Evolutionary conservation across 2,329 filamentous ascomycete species (phyloP).

Genomic region (Phoma herbarum): DNA sequence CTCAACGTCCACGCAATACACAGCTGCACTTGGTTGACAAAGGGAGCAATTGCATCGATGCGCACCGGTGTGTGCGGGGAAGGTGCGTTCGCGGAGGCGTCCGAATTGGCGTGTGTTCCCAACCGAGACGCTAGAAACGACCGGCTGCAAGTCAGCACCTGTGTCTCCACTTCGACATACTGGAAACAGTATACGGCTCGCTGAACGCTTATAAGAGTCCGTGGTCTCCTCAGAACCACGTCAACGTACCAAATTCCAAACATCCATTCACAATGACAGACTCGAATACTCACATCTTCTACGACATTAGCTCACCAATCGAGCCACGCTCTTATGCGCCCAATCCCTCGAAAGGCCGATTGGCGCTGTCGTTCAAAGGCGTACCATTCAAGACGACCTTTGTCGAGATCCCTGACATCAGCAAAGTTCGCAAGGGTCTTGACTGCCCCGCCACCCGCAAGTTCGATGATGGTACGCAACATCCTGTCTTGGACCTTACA

Average conservation of each 20-base stretch:
- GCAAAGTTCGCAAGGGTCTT: slow-evolving; percentile 48
- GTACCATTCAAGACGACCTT: slow-evolving; percentile 61
- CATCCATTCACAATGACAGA: slow-evolving; percentile 2
- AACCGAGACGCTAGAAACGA: neutral
- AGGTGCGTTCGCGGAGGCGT: neutral
- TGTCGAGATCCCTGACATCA: slow-evolving; percentile 63
- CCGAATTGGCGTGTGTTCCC: neutral
- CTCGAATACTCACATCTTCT: slow-evolving; percentile 44
- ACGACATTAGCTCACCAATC: slow-evolving; percentile 58
- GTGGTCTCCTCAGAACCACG: neutral
- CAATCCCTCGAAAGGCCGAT: slow-evolving; percentile 62
- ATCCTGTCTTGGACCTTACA: neutral
- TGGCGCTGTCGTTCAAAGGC: slow-evolving; percentile 60
- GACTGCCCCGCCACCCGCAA: slow-evolving; percentile 61
- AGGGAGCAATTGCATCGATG: neutral
- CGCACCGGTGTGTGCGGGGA: neutral
- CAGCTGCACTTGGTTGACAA: neutral
- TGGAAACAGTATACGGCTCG: slow-evolving; percentile 2
- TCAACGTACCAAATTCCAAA: neutral
- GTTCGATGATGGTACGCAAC: slow-evolving; percentile 56
- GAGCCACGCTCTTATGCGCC: slow-evolving; percentile 54
- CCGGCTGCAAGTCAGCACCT: neutral
- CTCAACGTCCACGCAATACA: neutral
- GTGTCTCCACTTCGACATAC: neutral
- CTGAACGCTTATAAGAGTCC: neutral